phyloP scores from a whole-genome alignment of 306 rosid genomes.

The Casuarina equisetifolia region DNA sequence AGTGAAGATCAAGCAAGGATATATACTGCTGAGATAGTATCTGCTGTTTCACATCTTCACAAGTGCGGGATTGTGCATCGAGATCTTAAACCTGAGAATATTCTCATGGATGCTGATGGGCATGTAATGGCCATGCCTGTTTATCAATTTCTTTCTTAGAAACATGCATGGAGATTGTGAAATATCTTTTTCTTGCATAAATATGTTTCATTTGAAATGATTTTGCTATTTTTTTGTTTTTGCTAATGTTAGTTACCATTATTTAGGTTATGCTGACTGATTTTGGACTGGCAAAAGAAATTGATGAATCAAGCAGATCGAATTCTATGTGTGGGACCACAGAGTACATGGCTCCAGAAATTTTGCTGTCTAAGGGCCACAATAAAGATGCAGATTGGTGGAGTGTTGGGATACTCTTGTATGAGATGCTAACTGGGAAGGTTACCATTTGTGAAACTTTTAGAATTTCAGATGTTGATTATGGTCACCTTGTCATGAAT shows the following conservation, averaged over 20 bases:
- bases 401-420: conserved; percentile 89
- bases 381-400: conserved; percentile 99
- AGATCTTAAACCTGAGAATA: conserved; percentile 96
- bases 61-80: conserved; percentile 83
- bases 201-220: background rate
- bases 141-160: conserved; percentile 25
- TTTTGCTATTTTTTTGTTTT: background rate
- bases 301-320: conserved; percentile 77
- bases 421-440: conserved; percentile 93
- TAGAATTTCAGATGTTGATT: background rate
- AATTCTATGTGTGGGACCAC: conserved; percentile 96
- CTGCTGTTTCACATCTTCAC: conserved; percentile 96
- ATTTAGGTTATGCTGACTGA: conserved; percentile 88
- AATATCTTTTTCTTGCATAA: conserved; percentile 16
- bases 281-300: conserved; percentile 93
- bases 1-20: conserved; percentile 98
- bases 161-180: conserved; percentile 19
- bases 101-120: conserved; percentile 86
- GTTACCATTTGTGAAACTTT: conserved; percentile 27
- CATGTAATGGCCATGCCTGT: conserved; percentile 62
- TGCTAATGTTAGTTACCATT: conserved; percentile 19
- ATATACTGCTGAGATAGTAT: conserved; percentile 91
- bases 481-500: background rate
- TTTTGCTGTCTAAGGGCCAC: conserved; percentile 78
- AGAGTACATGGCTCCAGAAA: conserved; percentile 97